Evolutionary conservation across 352 stramenopile species (phyloP).

Genomic region (Pythium sp.): DNA sequence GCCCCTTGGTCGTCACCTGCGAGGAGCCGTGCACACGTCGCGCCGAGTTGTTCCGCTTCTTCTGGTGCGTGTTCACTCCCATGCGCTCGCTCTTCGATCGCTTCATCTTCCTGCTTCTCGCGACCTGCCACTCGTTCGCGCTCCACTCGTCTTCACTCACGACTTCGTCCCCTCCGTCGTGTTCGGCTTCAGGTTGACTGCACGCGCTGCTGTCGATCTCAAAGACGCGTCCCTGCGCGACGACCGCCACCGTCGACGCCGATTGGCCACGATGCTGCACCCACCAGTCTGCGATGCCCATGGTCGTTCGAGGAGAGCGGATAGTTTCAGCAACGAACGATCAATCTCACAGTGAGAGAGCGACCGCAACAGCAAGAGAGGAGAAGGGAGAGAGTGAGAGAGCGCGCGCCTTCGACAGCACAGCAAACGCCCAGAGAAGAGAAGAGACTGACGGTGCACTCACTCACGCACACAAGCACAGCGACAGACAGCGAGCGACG

Average conservation of each 20-base stretch:
- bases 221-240: conserved; percentile 8
- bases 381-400: not conserved
- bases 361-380: not conserved
- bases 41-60: conserved; percentile 4
- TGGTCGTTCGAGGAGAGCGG: not conserved
- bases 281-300: conserved; percentile 20
- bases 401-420: not conserved
- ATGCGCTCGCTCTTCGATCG: conserved; percentile 16
- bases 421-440: not conserved
- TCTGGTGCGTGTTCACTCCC: not conserved
- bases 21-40: not conserved
- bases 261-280: conserved; percentile 5
- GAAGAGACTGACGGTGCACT: not conserved
- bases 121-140: conserved; percentile 4
- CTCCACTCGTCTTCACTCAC: conserved; percentile 1
- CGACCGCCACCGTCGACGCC: not conserved
- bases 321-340: not conserved
- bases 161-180: not conserved
- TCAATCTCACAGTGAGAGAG: not conserved
- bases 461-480: not conserved
- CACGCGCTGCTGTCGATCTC: conserved; percentile 10
- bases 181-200: not conserved
- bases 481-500: not conserved
- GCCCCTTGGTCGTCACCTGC: conserved; percentile 10
- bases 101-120: conserved; percentile 8